Conservation (phyloP, 768 basidiomycete species). For the Tubosaeta sp. region DNA sequence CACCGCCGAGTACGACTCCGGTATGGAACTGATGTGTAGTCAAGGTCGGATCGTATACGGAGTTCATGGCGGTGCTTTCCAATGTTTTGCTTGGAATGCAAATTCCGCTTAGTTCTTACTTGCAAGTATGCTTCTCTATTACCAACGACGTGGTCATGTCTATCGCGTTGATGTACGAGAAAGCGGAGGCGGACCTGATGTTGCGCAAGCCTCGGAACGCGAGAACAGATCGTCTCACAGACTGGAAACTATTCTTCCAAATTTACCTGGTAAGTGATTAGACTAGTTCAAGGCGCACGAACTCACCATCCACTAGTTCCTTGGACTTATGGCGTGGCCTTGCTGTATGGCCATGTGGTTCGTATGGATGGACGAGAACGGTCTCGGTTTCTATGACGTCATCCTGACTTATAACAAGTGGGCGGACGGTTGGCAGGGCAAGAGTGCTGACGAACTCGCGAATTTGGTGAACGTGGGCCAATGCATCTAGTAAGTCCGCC, state of each 20-base stretch:
- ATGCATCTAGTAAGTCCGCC: conserved; percentile 40
- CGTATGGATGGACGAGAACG: conserved; percentile 35
- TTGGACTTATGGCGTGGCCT: conserved; percentile 42
- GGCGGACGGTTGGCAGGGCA: conserved; percentile 35
- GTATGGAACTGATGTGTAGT: neutral
- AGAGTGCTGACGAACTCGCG: conserved; percentile 25
- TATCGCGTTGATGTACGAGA: conserved; percentile 47
- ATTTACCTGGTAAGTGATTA: conserved; percentile 38
- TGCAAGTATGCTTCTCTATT: conserved; percentile 54
- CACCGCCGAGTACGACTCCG: neutral
- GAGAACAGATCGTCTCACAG: conserved; percentile 43
- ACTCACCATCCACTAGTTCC: conserved; percentile 29
- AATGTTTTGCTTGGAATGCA: conserved; percentile 61
- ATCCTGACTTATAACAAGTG: conserved; percentile 39
- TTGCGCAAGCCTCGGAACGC: conserved; percentile 45
- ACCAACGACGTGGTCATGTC: conserved; percentile 49
- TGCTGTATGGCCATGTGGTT: conserved; percentile 40
- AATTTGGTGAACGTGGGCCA: conserved; percentile 38
- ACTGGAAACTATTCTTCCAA: conserved; percentile 46
- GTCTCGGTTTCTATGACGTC: conserved; percentile 32
- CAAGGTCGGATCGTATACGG: conserved; percentile 50
- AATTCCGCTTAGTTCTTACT: conserved; percentile 46
- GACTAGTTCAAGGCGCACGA: neutral
- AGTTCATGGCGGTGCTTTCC: conserved; percentile 52
- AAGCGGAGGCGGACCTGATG: conserved; percentile 49